phyloP scores from a whole-genome alignment of 257 asterid species.

The Solanum ossicruentum region DNA sequence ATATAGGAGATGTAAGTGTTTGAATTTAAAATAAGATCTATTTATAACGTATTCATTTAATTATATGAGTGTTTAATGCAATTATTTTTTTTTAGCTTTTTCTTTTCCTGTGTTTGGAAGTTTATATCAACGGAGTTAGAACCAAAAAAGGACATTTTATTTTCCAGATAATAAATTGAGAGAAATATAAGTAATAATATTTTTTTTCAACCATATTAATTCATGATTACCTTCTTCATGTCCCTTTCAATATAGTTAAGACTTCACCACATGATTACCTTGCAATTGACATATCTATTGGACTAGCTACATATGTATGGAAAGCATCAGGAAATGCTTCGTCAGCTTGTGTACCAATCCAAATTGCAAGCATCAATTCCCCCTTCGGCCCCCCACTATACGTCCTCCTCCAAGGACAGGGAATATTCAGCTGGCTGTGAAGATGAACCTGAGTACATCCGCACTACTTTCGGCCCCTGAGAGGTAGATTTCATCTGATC shows the following conservation, averaged over 20 bases:
- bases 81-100: too few relatives aligned
- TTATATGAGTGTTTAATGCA: too few relatives aligned
- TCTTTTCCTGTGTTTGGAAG: too few relatives aligned
- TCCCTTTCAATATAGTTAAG: background rate
- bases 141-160: too few relatives aligned
- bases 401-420: slow-evolving; percentile 87
- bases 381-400: slow-evolving; percentile 61
- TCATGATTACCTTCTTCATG: background rate
- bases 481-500: slow-evolving; percentile 47
- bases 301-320: slow-evolving; percentile 62
- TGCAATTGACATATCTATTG: slow-evolving; percentile 35
- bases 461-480: slow-evolving; percentile 27
- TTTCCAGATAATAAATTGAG: background rate
- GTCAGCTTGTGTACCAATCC: slow-evolving; percentile 97
- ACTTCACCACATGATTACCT: background rate
- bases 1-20: background rate
- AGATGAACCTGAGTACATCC: slow-evolving; percentile 31
- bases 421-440: slow-evolving; percentile 48
- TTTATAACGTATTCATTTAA: too few relatives aligned
- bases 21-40: too few relatives aligned
- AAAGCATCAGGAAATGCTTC: slow-evolving; percentile 96
- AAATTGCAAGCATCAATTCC: slow-evolving; percentile 82
- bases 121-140: too few relatives aligned
- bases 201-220: background rate
- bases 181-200: background rate